These are phyloP conservation scores for Termitomyces sp. DNA, from an alignment of 768 basidiomycete genomes.

Conservation along the genomic window DNA sequence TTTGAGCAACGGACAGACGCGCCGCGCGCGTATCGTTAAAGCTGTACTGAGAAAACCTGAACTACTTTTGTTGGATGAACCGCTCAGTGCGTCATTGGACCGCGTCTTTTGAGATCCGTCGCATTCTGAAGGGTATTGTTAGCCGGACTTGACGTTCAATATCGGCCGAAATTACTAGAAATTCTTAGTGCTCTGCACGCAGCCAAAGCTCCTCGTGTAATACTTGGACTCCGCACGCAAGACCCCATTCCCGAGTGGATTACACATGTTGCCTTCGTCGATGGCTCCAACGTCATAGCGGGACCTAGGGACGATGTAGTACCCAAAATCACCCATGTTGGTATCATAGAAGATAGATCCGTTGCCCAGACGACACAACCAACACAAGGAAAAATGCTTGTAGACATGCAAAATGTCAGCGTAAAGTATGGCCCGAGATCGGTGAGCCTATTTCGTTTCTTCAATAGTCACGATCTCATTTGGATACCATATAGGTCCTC, in stretches of 20 bases:
- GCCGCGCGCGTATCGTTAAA: conserved; percentile 77
- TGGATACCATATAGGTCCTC: conserved; percentile 50
- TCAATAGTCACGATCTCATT: neutral
- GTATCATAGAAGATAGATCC: neutral
- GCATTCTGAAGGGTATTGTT: neutral
- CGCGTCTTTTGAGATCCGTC: neutral
- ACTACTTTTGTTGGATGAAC: conserved; percentile 86
- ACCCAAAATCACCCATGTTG: neutral
- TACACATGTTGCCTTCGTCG: conserved; percentile 56
- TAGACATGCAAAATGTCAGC: conserved; percentile 59
- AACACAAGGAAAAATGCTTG: conserved; percentile 26
- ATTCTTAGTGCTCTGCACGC: conserved; percentile 25
- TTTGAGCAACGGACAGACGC: conserved; percentile 87
- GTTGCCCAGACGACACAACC: neutral
- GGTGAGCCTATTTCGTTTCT: conserved; percentile 25
- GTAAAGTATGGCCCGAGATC: conserved; percentile 66
- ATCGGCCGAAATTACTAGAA: conserved; percentile 47
- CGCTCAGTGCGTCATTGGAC: conserved; percentile 55
- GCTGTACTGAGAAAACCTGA: conserved; percentile 67
- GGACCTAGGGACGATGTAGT: conserved; percentile 46
- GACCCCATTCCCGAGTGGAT: conserved; percentile 72
- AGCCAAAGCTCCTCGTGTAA: conserved; percentile 16
- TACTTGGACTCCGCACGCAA: conserved; percentile 52
- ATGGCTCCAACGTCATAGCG: conserved; percentile 39
- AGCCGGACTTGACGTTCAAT: conserved; percentile 75